phyloP scores from a whole-genome alignment of 768 basidiomycete species.

The Pholiota conissans region DNA sequence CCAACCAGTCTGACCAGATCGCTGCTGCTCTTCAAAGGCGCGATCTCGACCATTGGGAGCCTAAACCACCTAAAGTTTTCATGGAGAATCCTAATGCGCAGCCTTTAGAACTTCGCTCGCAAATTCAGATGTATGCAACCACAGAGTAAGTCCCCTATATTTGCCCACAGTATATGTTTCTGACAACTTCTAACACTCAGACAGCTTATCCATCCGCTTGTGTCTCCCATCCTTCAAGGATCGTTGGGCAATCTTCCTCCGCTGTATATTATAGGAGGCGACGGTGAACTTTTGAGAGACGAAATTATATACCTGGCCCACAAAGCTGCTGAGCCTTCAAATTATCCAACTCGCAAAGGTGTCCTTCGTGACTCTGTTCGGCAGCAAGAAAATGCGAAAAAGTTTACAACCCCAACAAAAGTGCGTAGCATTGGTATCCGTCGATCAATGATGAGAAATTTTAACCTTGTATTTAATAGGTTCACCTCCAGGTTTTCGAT shows the following conservation, averaged over 20 bases:
- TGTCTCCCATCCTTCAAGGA: constrained; percentile 71
- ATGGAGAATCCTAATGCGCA: constrained; percentile 45
- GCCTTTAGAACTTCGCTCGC: constrained; percentile 53
- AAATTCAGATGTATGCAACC: constrained; percentile 79
- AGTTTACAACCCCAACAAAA: constrained; percentile 53
- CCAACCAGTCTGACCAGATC: background rate
- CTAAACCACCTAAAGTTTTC: constrained; percentile 56
- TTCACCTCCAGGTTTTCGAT: constrained; percentile 77
- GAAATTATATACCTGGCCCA: constrained; percentile 80
- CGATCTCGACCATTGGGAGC: constrained; percentile 43
- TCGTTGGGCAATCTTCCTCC: constrained; percentile 78
- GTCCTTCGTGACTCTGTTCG: constrained; percentile 43
- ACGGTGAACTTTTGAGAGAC: constrained; percentile 75
- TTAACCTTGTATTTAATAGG: constrained; percentile 31
- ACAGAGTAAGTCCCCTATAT: constrained; percentile 52
- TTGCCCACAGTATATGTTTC: background rate
- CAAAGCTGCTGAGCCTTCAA: constrained; percentile 70
- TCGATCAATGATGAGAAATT: background rate
- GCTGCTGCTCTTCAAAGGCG: constrained; percentile 15
- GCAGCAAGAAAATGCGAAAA: constrained; percentile 52
- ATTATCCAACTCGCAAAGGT: constrained; percentile 60
- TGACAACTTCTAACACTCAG: constrained; percentile 23
- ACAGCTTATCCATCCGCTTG: constrained; percentile 66
- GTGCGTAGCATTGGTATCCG: constrained; percentile 21
- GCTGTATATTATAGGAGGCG: constrained; percentile 69